Evolutionary conservation across 306 rosid species (phyloP), one percentile per base, ranked within the genome.

Genomic region (Boehmeria nivea): DNA sequence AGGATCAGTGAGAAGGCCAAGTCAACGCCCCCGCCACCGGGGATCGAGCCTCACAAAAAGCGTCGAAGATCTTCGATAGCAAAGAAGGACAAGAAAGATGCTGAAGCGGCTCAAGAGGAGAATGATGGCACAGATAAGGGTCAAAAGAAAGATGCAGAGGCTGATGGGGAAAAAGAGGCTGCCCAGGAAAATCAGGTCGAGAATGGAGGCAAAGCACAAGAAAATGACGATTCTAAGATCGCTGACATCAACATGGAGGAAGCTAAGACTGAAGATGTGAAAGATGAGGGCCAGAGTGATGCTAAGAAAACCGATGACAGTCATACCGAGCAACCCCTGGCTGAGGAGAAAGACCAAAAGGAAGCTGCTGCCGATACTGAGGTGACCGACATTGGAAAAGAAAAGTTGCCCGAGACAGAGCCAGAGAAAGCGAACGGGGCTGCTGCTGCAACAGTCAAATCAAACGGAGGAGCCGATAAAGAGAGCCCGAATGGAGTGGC

Each of bases 1-100:
- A 78, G 99, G 78, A 87, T 91, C 59, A 81, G 87, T 3, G 94
- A 78, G 78, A 91, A 77, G 82, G 85, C 66, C 69, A 87, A 91
- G 57, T 57, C 71, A 21, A 71, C 85, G 58, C 85, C 98, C 0
- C 79, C 94, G 3, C 46, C 61, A n/a, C 61, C 54, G 11, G 75
- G 78, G 72, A 67, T 24, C 4, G 89, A 78, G 45, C 64, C 96
- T 39, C 84, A 72, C 0, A 87, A 72, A 76, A 91, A 91, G 68
- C 79, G 96, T 57, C 79, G 87, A 25, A 84, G 72, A 63, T 82
- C 95, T 27, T 73, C 84, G 0, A 85, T 78, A 3, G 70, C 89
- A 16, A 87, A 63, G 73, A 76, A 82, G 60, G 93, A 76, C 51
- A 59, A 14, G 57, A 81, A 80, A 65, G 94, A 72, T 69, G 60